Conservation (phyloP, 176 grass and related monocot species). For the Raddia guianensis region DNA sequence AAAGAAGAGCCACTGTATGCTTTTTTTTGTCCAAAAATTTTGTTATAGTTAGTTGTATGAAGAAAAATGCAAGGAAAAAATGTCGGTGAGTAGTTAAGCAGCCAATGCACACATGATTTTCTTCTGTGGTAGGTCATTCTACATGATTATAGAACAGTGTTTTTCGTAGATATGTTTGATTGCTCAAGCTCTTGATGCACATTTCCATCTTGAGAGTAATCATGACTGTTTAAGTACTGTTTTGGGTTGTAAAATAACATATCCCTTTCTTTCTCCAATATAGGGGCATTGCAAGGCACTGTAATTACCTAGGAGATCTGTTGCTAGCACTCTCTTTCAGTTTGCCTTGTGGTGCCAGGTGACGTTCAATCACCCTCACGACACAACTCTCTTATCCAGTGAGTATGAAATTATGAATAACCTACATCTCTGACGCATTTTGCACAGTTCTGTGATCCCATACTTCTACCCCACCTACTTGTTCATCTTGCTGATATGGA, state of each 20-base stretch:
- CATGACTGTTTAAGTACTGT: background rate
- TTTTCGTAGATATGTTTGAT: background rate
- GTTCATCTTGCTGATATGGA: slow-evolving; percentile 90
- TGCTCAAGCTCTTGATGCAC: background rate
- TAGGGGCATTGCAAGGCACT: slow-evolving; percentile 93
- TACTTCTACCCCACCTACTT: slow-evolving; percentile 96
- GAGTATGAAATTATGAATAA: slow-evolving; percentile 20
- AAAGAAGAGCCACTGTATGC: background rate
- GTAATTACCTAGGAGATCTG: slow-evolving; percentile 93
- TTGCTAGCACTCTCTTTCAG: slow-evolving; percentile 91
- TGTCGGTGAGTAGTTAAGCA: background rate
- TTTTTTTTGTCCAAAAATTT: background rate
- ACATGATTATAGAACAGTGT: background rate
- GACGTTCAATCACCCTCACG: background rate
- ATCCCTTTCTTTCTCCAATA: background rate
- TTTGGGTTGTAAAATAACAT: slow-evolving; percentile 17
- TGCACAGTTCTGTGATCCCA: slow-evolving; percentile 77
- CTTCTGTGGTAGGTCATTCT: background rate
- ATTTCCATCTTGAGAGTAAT: background rate
- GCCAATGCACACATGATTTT: background rate
- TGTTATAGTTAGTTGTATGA: background rate
- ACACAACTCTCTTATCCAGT: background rate
- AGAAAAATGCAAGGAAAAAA: slow-evolving; percentile 12
- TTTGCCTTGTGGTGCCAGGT: slow-evolving; percentile 92
- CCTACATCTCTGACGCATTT: background rate